Evolutionary conservation across 192 early-diverging fungal genomes (phyloP).

Genomic region (Gamsiella multidivaricata): DNA sequence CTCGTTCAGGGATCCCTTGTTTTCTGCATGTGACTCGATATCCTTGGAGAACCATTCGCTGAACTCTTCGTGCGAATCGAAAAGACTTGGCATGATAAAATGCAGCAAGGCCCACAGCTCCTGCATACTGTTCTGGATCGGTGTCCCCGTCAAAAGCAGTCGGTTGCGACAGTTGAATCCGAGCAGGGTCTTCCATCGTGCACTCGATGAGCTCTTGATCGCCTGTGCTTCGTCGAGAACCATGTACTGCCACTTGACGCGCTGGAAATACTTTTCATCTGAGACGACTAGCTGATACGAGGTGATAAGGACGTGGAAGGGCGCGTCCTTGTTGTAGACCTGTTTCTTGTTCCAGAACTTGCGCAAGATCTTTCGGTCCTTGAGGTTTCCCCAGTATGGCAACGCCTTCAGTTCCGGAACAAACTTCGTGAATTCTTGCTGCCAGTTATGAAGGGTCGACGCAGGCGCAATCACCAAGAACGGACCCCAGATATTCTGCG

Average conservation of each 20-base stretch:
- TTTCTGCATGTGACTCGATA: slow-evolving; percentile 91
- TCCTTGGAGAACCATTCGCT: slow-evolving; percentile 95
- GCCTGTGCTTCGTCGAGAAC: slow-evolving; percentile 95
- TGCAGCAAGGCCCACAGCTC: slow-evolving; percentile 94
- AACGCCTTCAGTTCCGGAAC: slow-evolving; percentile 81
- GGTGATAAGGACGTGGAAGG: slow-evolving; percentile 91
- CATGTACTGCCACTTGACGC: slow-evolving; percentile 96
- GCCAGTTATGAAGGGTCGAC: slow-evolving; percentile 93
- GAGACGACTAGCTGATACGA: slow-evolving; percentile 86
- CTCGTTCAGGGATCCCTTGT: slow-evolving; percentile 81
- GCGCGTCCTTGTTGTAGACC: slow-evolving; percentile 76
- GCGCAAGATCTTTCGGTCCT: slow-evolving; percentile 85
- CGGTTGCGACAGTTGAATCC: slow-evolving; percentile 88
- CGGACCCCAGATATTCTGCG: slow-evolving; percentile 90
- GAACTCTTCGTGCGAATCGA: slow-evolving; percentile 94
- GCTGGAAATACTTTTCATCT: slow-evolving; percentile 84
- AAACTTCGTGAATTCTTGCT: slow-evolving; percentile 86
- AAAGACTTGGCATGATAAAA: slow-evolving; percentile 95
- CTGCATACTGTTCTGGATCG: slow-evolving; percentile 95
- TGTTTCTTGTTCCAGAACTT: slow-evolving; percentile 84
- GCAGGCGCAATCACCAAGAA: slow-evolving; percentile 91
- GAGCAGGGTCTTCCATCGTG: slow-evolving; percentile 89
- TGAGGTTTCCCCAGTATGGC: slow-evolving; percentile 89
- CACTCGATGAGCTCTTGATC: slow-evolving; percentile 89
- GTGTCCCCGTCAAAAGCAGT: slow-evolving; percentile 89